Evolutionary conservation across 495 filamentous ascomycete genomes (phyloP), one percentile per base, ranked within the genome.

Genomic region (Penicillium tannophilum): DNA sequence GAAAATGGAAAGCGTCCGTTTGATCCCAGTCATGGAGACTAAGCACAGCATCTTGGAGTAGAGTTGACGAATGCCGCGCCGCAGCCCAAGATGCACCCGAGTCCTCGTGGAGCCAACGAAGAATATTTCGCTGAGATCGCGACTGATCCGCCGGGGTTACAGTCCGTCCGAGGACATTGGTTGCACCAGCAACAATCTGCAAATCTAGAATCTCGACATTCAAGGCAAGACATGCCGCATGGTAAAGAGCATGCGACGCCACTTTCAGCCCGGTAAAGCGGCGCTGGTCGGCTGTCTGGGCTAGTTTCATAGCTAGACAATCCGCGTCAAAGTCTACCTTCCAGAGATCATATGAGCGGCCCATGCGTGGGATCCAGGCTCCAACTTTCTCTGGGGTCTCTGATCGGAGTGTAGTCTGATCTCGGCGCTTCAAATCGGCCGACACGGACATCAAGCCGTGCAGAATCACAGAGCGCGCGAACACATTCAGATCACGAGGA

Each of bases 381-480:
- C 72, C 71, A 16, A 76, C 64, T 8, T 55, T 68, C 3, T 79
- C 75, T 16, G 75, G 73, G 12, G 67, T 76, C 30, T 71, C 71
- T 16, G 71, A 72, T 16, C 71, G 67, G 1, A 68, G 48, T 10
- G 80, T 81, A 1, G 80, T 84, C 51, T 86, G 82, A 50, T 84
- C 82, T 19, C 82, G 68, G 9, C 82, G 72, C 58, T 80, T 78
- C 54, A 86, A 73, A 54, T 85, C 82, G 63, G 82, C 81, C 10
- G 78, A 79, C 2, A 85, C 69, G 12, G 78, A 82, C 81, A 86
- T 83, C 8, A 84, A 65, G 1, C 82, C 82, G 47, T 84, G 81
- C 6, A 85, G 69, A 3, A 84, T 57, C 3, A 84, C 68, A 1
- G 80, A 59, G 4, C 79, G 61, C 0, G 81, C 81, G 4, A 83